Evolutionary conservation across 108 stramenopile genomes (phyloP), one percentile per base, ranked within the genome.

Genomic region (Skeletonema potamos): DNA sequence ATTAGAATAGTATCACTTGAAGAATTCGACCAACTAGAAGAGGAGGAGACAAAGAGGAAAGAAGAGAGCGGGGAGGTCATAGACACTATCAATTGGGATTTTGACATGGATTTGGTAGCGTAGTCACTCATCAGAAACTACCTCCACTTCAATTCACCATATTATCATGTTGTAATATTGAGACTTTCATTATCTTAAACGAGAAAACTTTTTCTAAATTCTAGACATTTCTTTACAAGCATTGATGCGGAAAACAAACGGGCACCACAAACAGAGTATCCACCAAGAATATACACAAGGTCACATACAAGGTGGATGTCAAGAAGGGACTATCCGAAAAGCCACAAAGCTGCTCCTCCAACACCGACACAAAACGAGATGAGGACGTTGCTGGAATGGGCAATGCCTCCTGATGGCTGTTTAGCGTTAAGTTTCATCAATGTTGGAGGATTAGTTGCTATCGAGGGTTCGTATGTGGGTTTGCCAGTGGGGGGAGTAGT

Each of bases 81-180:
- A 20, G 66, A 73, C 9, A 54, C 72, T 26, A 62, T 86, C 58
- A 77, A 81, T 54, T 92, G 92, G 92, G 94, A 95, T 73, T 92
- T 95, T 82, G 94, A 95, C 71, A 74, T 70, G 58, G 94, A 95
- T 83, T 77, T 95, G 64, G 77, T 91, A 10, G 92, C 87, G 46
- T 92, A 59, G 68, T 26, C 13, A 54, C 0, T 51, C 8, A 20
- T 7, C 17, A 24, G 22, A 24, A 3, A n/a, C 39, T 41, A 22
- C 48, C 48, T 20, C 48, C 48, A 51, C 48, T 22, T 22, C 48
- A 51, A 20, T 51, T 51, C n/a, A 41, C 39, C 39, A 41, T 41
- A 41, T n/a, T n/a, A n/a, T n/a, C n/a, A n/a, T 41, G 39, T 4
- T 41, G n/a, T 15, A 41, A 15, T 41, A 36, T 36, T 10, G 34